Base-by-base conservation (phyloP, 2,329 filamentous ascomycete species). In the Ceratocystis destructans region DNA sequence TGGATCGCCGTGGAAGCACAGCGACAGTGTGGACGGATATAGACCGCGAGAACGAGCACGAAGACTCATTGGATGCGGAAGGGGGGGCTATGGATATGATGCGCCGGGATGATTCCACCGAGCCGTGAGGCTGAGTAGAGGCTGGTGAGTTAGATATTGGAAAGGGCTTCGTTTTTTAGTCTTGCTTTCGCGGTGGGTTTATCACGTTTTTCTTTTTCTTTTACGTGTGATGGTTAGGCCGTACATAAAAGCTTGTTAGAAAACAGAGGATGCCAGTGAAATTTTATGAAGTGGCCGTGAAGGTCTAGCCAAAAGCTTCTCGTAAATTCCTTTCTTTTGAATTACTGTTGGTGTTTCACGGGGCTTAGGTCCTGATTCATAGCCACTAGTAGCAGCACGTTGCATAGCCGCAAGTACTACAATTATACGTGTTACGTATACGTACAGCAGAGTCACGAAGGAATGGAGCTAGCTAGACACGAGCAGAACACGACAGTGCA, bases 1-100 rank as follows among this genome's bases (percentile, higher is more conserved):
- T 78, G 2, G 71, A 75, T 15, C 79, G 76, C 69, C 71, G 70
- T 4, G 68, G 68, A 10, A 73, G 72, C 15, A 74, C 73, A 31
- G 46, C 64, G n/a, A 67, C 68, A 1, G 55, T 64, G 31, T 50
- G 61, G 22, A 68, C 64, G 10, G 73, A 72, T 20, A 69, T 69
- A 25, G 68, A 70, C 20, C 55, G 59, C 6, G 66, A 68, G 73
- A 45, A 66, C 53, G 53, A 61, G 44, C 46, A 65, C 33, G 46
- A 65, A n/a, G 22, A 22, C 46, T 61, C 53, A 5, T 20, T 66
- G 25, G 69, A 69, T 28, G 67, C 65, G 22, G 71, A 71, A 45
- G 73, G 73, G 70, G 74, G 73, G 70, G 72, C 72, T 1, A 67
- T 71, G 68, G 70, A 72, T 70, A 72, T 71, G 71, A 70, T 72